These are phyloP conservation scores for Picochlorum sp. DNA, from an alignment of 139 green algal species.

Conservation along the genomic window DNA sequence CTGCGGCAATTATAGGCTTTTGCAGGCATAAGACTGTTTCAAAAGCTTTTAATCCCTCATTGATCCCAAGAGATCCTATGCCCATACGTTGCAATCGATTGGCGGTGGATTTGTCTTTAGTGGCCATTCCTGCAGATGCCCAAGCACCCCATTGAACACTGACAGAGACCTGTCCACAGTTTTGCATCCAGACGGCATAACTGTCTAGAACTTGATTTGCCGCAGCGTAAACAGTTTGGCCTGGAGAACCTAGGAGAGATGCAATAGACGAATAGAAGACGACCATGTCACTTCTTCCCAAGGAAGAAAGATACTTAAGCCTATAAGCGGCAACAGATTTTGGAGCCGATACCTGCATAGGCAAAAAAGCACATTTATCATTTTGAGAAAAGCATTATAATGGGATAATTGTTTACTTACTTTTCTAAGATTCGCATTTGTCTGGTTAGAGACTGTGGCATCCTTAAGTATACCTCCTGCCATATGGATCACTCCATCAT, in stretches of 20 bases:
- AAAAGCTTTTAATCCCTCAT: conserved; percentile 22
- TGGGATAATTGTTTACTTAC: no score
- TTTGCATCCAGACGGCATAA: conserved; percentile 1
- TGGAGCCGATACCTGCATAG: background rate
- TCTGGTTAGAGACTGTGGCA: conserved; percentile 51
- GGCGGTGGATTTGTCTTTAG: conserved; percentile 27
- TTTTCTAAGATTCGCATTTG: conserved; percentile 9
- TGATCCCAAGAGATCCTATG: conserved; percentile 34
- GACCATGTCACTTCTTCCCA: background rate
- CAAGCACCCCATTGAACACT: conserved; percentile 86
- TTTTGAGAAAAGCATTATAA: conserved; percentile 41
- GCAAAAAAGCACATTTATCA: background rate
- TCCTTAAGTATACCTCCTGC: conserved; percentile 62
- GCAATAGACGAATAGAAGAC: conserved; percentile 74
- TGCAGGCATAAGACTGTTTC: conserved; percentile 2
- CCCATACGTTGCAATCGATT: conserved; percentile 53
- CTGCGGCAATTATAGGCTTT: conserved; percentile 12
- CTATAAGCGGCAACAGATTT: background rate
- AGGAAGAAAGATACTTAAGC: no score
- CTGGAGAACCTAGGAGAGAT: conserved; percentile 60
- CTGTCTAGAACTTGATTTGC: conserved; percentile 62
- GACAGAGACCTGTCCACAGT: conserved; percentile 5
- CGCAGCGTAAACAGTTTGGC: conserved; percentile 66
- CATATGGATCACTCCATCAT: conserved; percentile 16
- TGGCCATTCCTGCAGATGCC: conserved; percentile 74